A percentile compares a stretch with the other conserved stretches of the same genome.
phyloP scores from a whole-genome alignment of 345 rosid species.

The Pistacia integerrima region DNA sequence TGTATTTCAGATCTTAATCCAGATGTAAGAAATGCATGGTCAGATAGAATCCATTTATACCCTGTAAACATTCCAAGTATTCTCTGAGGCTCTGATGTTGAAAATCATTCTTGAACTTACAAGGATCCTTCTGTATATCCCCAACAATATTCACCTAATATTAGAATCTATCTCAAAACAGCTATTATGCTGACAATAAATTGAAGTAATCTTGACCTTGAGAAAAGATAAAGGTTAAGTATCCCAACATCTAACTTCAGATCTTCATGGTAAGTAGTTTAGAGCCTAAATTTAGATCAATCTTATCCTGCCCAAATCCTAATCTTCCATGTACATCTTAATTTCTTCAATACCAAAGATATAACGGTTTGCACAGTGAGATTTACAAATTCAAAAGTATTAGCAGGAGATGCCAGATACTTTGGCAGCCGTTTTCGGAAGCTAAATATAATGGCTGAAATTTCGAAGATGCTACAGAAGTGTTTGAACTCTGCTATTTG shows the following conservation, averaged over 20 bases:
- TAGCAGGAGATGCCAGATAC: neutral
- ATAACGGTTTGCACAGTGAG: neutral
- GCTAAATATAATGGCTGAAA: neutral
- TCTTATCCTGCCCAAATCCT: neutral
- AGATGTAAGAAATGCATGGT: constrained; percentile 53
- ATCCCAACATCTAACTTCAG: neutral
- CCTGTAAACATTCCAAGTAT: constrained; percentile 35
- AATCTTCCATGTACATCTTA: neutral
- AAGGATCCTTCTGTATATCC: constrained; percentile 5
- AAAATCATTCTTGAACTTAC: neutral
- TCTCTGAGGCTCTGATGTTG: neutral
- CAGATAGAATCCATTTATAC: constrained; percentile 51
- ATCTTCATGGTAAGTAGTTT: neutral
- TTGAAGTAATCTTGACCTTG: neutral
- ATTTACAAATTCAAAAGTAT: neutral
- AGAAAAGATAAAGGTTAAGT: neutral
- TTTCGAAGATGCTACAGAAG: neutral
- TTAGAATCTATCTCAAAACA: neutral
- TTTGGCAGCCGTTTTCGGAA: neutral
- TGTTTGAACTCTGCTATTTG: neutral
- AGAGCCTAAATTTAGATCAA: neutral
- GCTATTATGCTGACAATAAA: neutral
- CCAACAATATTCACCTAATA: neutral
- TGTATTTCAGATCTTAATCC: constrained; percentile 45
- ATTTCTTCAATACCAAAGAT: neutral